phyloP scores from a whole-genome alignment of 2,329 filamentous ascomycete genomes.

The Nannizziopsis arthrosporioides region DNA sequence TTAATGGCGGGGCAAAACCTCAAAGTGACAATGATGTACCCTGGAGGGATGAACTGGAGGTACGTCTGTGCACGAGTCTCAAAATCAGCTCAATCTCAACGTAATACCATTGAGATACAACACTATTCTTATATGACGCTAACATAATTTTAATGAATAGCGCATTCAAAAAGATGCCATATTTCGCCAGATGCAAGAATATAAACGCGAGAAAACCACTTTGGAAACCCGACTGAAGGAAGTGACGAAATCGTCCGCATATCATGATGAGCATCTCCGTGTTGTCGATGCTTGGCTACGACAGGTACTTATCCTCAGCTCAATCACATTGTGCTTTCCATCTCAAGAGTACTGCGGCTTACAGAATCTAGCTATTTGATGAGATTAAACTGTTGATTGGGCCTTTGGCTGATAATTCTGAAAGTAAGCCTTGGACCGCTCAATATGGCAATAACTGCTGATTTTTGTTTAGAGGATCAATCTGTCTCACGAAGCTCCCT shows the following conservation, averaged over 20 bases:
- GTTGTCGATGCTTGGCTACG: conserved; percentile 88
- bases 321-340: not conserved
- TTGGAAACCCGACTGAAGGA: conserved; percentile 73
- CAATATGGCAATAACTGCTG: not conserved
- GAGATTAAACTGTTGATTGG: conserved; percentile 36
- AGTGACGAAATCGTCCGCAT: conserved; percentile 60
- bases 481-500: conserved; percentile 41
- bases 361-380: conserved; percentile 31
- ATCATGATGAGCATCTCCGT: conserved; percentile 88
- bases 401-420: conserved; percentile 18
- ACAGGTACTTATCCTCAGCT: conserved; percentile 52
- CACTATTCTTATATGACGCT: conserved; percentile 31
- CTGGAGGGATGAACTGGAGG: conserved; percentile 60
- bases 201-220: conserved; percentile 77
- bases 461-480: conserved; percentile 4
- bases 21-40: conserved; percentile 58
- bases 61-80: conserved; percentile 37
- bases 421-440: conserved; percentile 6
- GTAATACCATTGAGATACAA: conserved; percentile 3
- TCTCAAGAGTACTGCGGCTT: not conserved
- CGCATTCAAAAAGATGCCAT: conserved; percentile 93
- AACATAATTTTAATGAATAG: conserved; percentile 38
- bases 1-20: conserved; percentile 58
- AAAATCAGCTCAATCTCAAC: not conserved
- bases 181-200: conserved; percentile 93